phyloP scores from a whole-genome alignment of 257 asterid genomes.

The Apocynum venetum region DNA sequence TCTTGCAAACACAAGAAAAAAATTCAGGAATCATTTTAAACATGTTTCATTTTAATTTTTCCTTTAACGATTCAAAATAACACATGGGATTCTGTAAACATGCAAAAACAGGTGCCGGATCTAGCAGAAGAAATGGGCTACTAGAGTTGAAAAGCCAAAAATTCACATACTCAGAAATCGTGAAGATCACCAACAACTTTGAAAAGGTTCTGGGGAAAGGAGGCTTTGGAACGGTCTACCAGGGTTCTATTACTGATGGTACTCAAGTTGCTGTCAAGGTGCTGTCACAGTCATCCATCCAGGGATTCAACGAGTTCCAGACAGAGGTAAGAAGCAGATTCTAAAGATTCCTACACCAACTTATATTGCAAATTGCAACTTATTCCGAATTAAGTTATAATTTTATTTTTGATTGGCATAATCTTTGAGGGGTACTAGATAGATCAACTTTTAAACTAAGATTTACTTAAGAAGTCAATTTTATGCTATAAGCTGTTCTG shows the following conservation, averaged over 20 bases:
- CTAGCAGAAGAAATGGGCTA: neutral
- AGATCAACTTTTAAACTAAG: neutral
- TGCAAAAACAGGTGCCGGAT: neutral
- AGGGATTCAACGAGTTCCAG: constrained; percentile 28
- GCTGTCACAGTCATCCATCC: constrained; percentile 20
- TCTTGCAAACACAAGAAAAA: too few relatives aligned
- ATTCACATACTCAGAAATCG: constrained; percentile 26
- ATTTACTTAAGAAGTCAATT: neutral
- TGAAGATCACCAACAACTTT: constrained; percentile 26
- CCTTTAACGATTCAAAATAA: too few relatives aligned
- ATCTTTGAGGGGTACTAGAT: too few relatives aligned
- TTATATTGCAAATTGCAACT: too few relatives aligned
- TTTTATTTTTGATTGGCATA: too few relatives aligned
- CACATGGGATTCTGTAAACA: neutral
- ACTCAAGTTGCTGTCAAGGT: constrained; percentile 46
- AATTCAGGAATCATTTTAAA: neutral
- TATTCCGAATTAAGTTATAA: too few relatives aligned
- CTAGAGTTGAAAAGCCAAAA: constrained; percentile 16
- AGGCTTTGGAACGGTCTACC: constrained; percentile 47
- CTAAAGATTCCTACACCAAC: too few relatives aligned
- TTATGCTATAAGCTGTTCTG: neutral
- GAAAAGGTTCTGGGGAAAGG: constrained; percentile 38
- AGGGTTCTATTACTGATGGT: constrained; percentile 18
- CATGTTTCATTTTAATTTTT: too few relatives aligned
- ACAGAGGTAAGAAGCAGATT: constrained; percentile 24